Percentiles rank a stretch among this genome's conserved stretches.
Evolutionary conservation across 805 yeast genomes (phyloP).

Genomic region (Wickerhamia fluorescens): DNA sequence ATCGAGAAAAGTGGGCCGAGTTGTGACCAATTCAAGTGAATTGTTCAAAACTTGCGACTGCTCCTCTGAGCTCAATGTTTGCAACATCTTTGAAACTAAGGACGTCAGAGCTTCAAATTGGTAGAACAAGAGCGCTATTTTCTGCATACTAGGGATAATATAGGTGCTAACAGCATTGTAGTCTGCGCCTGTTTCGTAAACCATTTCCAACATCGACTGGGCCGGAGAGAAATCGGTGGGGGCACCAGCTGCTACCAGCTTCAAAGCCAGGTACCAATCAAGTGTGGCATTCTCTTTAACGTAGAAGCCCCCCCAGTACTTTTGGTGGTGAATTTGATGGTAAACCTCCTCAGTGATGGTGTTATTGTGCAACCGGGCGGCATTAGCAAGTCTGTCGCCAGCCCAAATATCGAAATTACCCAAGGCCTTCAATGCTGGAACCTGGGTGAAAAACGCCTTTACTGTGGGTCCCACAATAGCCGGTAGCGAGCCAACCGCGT

Average conservation of each 20-base stretch:
- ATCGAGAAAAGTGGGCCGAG: constrained; percentile 16
- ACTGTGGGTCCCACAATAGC: constrained; percentile 18
- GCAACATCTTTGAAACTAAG: constrained; percentile 11
- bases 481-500: constrained; percentile 13
- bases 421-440: constrained; percentile 12
- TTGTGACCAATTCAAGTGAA: constrained; percentile 19
- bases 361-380: constrained; percentile 15
- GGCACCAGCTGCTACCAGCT: constrained; percentile 1
- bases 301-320: constrained; percentile 23
- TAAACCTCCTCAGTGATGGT: constrained; percentile 20
- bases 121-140: constrained; percentile 10
- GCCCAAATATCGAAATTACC: constrained; percentile 22
- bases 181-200: constrained; percentile 28
- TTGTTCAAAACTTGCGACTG: constrained; percentile 5
- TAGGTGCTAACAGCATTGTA: constrained; percentile 22
- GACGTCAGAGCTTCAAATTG: constrained; percentile 12
- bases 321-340: constrained; percentile 24
- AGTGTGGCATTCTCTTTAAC: constrained; percentile 24
- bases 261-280: constrained; percentile 14
- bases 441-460: constrained; percentile 11
- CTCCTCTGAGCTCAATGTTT: constrained; percentile 6
- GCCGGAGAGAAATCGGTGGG: constrained; percentile 13
- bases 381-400: constrained; percentile 8
- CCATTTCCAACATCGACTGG: constrained; percentile 15
- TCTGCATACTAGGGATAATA: constrained; percentile 11